Evolutionary conservation across 495 filamentous ascomycete genomes (phyloP).

Genomic region (Neurospora cerealis): DNA sequence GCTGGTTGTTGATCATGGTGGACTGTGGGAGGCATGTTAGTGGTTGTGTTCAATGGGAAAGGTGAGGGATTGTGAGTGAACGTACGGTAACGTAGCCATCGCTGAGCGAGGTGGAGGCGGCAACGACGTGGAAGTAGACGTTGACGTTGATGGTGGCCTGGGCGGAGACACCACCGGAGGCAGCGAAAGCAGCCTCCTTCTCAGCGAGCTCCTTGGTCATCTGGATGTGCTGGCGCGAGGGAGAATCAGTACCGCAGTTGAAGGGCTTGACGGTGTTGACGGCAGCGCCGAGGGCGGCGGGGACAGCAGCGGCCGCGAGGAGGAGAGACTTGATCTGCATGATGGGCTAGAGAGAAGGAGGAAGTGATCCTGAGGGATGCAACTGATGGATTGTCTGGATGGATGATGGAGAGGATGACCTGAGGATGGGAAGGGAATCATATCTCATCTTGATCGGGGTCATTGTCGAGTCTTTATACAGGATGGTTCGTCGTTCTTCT

Average conservation of each 20-base stretch:
- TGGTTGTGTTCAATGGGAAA: not conserved
- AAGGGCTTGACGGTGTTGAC: conserved; percentile 2
- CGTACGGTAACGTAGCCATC: conserved; percentile 42
- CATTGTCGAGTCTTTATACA: not conserved
- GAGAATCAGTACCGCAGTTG: conserved; percentile 33
- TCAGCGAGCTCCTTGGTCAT: conserved; percentile 20
- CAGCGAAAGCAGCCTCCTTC: conserved; percentile 11
- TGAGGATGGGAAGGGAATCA: not conserved
- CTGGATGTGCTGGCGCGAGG: conserved; percentile 25
- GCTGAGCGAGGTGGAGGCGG: conserved; percentile 29
- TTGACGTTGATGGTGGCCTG: conserved; percentile 33
- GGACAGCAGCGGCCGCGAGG: conserved; percentile 21
- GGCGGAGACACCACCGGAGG: conserved; percentile 14
- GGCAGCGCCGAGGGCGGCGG: conserved; percentile 20
- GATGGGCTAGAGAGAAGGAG: not conserved
- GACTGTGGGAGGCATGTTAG: conserved; percentile 12
- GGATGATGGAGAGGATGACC: not conserved
- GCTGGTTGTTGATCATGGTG: conserved; percentile 29
- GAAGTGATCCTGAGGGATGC: not conserved
- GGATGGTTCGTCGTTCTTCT: not conserved
- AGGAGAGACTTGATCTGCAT: conserved; percentile 31
- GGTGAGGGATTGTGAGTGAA: conserved; percentile 16
- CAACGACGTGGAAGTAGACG: conserved; percentile 56
- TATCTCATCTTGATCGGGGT: not conserved
- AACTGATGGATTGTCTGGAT: not conserved